Conservation (phyloP, 2,329 filamentous ascomycete species). For the Botryosphaeria dothidea region DNA sequence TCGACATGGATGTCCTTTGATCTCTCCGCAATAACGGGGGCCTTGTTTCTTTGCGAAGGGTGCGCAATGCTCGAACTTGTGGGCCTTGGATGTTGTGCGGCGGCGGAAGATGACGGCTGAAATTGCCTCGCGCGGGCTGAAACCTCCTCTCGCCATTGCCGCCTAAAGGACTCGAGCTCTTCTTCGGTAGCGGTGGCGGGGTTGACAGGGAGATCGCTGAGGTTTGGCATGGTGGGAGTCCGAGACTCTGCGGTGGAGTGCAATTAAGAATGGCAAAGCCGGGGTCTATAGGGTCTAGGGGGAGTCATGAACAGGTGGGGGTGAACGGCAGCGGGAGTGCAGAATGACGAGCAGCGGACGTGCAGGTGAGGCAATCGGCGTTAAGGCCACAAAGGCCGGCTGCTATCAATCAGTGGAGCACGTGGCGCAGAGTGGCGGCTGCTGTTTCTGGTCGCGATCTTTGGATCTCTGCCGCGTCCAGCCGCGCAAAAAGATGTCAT, state of each 20-base stretch:
- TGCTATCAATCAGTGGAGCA: not conserved
- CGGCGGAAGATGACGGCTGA: constrained; percentile 24
- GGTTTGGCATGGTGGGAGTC: not conserved
- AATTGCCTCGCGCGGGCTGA: constrained; percentile 43
- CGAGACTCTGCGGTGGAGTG: not conserved
- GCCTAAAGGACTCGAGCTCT: constrained; percentile 83
- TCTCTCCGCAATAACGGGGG: constrained; percentile 19
- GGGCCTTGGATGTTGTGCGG: constrained; percentile 6
- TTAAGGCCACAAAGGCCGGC: constrained; percentile 11
- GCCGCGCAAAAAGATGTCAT: constrained; percentile 19
- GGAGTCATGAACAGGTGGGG: not conserved
- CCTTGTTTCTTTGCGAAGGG: constrained; percentile 27
- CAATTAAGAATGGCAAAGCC: not conserved
- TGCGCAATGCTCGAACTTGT: constrained; percentile 23
- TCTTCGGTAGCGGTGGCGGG: constrained; percentile 43
- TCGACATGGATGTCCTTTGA: constrained; percentile 31
- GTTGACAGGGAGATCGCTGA: not conserved
- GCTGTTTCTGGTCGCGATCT: constrained; percentile 27
- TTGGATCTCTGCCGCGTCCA: constrained; percentile 18
- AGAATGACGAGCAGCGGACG: not conserved
- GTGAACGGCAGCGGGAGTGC: not conserved
- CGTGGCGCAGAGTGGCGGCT: constrained; percentile 22
- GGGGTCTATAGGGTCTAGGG: not conserved
- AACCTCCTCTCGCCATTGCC: constrained; percentile 84
- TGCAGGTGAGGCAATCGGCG: not conserved